Percentiles rank a stretch among this genome's conserved stretches.
Evolutionary conservation across 306 rosid genomes (phyloP).

Genomic region (Prunus davidiana): DNA sequence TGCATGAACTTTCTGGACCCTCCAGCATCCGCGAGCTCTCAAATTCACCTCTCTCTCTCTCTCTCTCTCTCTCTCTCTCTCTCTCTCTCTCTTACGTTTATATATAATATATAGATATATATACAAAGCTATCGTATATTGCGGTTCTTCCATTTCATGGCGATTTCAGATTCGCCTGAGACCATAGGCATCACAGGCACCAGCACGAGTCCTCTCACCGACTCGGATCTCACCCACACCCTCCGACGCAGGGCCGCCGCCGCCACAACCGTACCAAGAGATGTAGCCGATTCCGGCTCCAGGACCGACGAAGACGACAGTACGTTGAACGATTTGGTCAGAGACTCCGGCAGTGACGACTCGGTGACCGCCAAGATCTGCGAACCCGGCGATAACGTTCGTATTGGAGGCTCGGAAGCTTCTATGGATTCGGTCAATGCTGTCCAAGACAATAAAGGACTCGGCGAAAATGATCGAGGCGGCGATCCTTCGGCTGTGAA

Average conservation of each 20-base stretch:
- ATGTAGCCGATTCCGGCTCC: constrained; percentile 27
- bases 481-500: constrained; percentile 29
- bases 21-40: not conserved
- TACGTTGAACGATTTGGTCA: constrained; percentile 25
- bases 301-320: constrained; percentile 27
- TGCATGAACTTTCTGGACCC: not conserved
- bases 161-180: constrained; percentile 44
- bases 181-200: constrained; percentile 16
- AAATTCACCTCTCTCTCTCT: not conserved
- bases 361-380: constrained; percentile 18
- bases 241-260: constrained; percentile 49
- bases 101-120: not conserved
- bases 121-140: not conserved
- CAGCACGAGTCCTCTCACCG: constrained; percentile 14
- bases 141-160: constrained; percentile 39
- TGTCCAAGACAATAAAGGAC: constrained; percentile 15
- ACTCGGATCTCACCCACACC: constrained; percentile 41
- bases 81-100: not conserved
- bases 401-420: constrained; percentile 25
- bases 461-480: constrained; percentile 20
- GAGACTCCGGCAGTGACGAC: constrained; percentile 35
- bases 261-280: not conserved
- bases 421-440: constrained; percentile 15
- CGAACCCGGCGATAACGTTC: constrained; percentile 30
- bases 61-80: not conserved